Conservation (phyloP, 2,329 filamentous ascomycete species). For the Thelonectria olida region DNA sequence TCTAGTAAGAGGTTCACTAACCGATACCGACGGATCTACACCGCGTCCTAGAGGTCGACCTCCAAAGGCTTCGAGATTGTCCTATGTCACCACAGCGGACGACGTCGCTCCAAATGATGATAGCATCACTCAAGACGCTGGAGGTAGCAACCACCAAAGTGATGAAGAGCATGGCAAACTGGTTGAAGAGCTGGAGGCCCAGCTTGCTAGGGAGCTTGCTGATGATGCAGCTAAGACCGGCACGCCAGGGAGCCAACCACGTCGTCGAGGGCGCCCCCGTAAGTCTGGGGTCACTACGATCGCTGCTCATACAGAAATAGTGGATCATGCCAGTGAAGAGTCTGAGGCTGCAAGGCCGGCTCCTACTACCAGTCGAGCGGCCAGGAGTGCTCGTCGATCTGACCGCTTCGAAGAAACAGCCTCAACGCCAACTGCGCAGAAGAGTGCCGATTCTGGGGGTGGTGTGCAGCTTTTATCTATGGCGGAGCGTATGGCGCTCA, state of each 20-base stretch:
- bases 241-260: conserved; percentile 11
- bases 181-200: conserved; percentile 29
- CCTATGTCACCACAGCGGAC: conserved; percentile 19
- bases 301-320: conserved; percentile 22
- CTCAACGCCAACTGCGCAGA: conserved; percentile 4
- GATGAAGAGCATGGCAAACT: conserved; percentile 29
- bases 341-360: conserved; percentile 1
- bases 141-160: conserved; percentile 10
- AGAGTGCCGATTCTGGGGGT: conserved; percentile 15
- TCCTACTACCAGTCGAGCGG: conserved; percentile 6
- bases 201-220: conserved; percentile 27
- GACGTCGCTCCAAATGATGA: conserved; percentile 2
- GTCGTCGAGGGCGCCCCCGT: conserved; percentile 39
- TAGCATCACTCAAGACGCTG: background rate
- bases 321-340: background rate
- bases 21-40: conserved; percentile 7
- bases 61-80: conserved; percentile 38
- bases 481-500: conserved; percentile 64
- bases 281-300: conserved; percentile 40
- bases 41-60: conserved; percentile 40
- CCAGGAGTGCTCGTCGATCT: conserved; percentile 36
- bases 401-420: conserved; percentile 29
- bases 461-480: conserved; percentile 59
- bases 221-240: conserved; percentile 5
- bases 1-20: background rate